A percentile compares a stretch with the other conserved stretches of the same genome.
Conservation (phyloP, 2,329 filamentous ascomycete genomes). For the Sclerotiophoma versabilis region DNA sequence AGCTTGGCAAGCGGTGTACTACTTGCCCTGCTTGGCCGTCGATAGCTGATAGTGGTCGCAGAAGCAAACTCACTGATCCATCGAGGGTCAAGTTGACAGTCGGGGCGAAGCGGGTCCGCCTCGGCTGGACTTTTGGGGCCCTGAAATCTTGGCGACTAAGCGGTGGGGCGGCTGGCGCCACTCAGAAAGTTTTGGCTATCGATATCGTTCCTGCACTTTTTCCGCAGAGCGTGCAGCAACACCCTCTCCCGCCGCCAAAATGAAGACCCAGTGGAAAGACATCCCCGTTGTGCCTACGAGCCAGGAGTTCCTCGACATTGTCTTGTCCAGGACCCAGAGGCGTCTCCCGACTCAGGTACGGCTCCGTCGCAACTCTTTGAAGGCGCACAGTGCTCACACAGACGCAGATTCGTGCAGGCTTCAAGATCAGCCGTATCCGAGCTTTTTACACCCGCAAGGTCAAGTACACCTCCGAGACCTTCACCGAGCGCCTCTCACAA, state of each 20-base stretch:
- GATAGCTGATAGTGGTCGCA: no score
- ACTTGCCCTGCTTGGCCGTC: no score
- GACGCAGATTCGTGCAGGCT: slow-evolving; percentile 93
- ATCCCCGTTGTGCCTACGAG: slow-evolving; percentile 89
- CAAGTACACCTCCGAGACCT: slow-evolving; percentile 97
- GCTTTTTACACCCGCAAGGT: slow-evolving; percentile 92
- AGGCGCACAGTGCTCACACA: slow-evolving; percentile 53
- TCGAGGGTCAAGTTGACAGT: neutral
- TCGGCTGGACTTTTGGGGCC: neutral
- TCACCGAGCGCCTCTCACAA: slow-evolving; percentile 87
- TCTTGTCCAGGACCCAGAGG: slow-evolving; percentile 84
- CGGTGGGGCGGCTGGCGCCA: slow-evolving; percentile 12
- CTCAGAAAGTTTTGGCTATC: slow-evolving; percentile 17
- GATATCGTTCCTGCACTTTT: slow-evolving; percentile 23
- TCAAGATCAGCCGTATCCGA: slow-evolving; percentile 95
- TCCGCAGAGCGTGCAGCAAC: slow-evolving; percentile 27
- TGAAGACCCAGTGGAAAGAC: slow-evolving; percentile 59
- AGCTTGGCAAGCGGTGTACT: no score
- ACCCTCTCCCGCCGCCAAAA: slow-evolving; percentile 32
- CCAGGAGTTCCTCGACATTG: slow-evolving; percentile 97
- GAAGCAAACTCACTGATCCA: no score
- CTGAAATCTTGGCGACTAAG: slow-evolving; percentile 7
- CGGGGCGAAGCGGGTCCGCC: neutral
- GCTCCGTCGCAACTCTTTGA: slow-evolving; percentile 33
- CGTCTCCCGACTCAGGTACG: slow-evolving; percentile 94